These are phyloP conservation scores for Candida ipomoeae DNA, from an alignment of 805 yeast genomes.

Conservation along the genomic window DNA sequence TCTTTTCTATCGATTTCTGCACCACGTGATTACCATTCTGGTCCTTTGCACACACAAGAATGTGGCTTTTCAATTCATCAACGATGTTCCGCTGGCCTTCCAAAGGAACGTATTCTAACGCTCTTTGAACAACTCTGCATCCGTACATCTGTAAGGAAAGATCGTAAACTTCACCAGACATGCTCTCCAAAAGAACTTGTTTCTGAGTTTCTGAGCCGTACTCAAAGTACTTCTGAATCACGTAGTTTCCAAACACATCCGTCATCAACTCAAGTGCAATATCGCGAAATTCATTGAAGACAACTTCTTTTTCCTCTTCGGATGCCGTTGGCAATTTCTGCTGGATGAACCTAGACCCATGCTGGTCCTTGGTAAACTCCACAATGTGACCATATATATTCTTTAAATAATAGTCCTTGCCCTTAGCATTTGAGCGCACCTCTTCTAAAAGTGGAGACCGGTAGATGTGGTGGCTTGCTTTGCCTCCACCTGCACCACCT, in stretches of 20 bases:
- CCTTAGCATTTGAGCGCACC: slow-evolving; percentile 62
- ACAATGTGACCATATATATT: slow-evolving; percentile 83
- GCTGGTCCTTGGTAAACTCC: slow-evolving; percentile 93
- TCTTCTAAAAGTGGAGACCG: slow-evolving; percentile 82
- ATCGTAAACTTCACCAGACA: slow-evolving; percentile 70
- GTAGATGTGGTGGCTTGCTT: slow-evolving; percentile 46
- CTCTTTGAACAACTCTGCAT: slow-evolving; percentile 94
- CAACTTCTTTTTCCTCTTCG: slow-evolving; percentile 68
- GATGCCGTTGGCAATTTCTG: slow-evolving; percentile 67
- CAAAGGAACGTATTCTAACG: slow-evolving; percentile 66
- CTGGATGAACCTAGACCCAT: slow-evolving; percentile 95
- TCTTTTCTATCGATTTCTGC: slow-evolving; percentile 86
- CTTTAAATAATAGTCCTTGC: slow-evolving; percentile 56
- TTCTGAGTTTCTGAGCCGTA: slow-evolving; percentile 69
- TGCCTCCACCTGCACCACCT: slow-evolving; percentile 18
- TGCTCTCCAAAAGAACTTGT: slow-evolving; percentile 58
- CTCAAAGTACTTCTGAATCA: slow-evolving; percentile 91
- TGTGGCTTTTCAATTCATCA: slow-evolving; percentile 67
- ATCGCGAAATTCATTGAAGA: slow-evolving; percentile 79
- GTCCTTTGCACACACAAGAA: slow-evolving; percentile 61
- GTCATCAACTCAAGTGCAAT: slow-evolving; percentile 78
- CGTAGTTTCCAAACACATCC: slow-evolving; percentile 97
- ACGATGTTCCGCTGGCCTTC: slow-evolving; percentile 66
- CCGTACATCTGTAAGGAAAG: slow-evolving; percentile 95
- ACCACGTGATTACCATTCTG: slow-evolving; percentile 98